Evolutionary conservation across 352 stramenopile genomes (phyloP), one percentile per base, ranked within the genome.

Genomic region (Pythium monospermum): DNA sequence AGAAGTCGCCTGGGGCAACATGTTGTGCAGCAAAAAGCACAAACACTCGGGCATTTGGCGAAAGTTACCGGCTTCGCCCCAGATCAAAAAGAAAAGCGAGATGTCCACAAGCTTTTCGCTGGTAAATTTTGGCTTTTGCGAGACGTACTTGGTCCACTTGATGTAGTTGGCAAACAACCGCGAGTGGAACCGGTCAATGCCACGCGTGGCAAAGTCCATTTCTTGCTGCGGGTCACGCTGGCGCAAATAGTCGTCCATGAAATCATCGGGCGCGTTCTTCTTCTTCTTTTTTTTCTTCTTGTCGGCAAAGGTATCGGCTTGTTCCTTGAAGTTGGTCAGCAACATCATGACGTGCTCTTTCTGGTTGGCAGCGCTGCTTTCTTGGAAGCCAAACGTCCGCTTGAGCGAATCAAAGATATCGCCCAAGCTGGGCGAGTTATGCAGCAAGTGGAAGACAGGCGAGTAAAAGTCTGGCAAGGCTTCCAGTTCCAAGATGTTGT

Each of bases 341-440:
- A 77, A 36, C 52, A 77, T 51, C 8, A 70, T 59, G 36, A 77
- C 36, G 64, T 80, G 64, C 35, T 76, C 70, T 32, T 64, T 69
- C 48, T 73, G 67, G 53, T 75, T 73, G 27, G 59, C 18, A 25
- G 58, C 61, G 52, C 75, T 88, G 41, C 69, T 57, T 33, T 87
- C 75, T 64, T 98, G 91, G 66, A 98, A 97, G 26, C 89, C 91
- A 64, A 96, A 96, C 55, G 90, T 91, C 53, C 88, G 91, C 21
- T 87, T 88, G 28, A 97, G 62, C 53, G 87, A 83, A 46, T 95
- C 85, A 52, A 83, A 95, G 8, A 77, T 31, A 27, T 77, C 68
- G 15, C 68, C 68, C 13, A 71, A 27, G 5, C 26, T 35, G 4
- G 57, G 41, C 32, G 59, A 68, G 49, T 67, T 63, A 44, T 57